These are phyloP conservation scores for Patellifolia procumbens DNA, from an alignment of 179 eudicot species.

Conservation along the genomic window DNA sequence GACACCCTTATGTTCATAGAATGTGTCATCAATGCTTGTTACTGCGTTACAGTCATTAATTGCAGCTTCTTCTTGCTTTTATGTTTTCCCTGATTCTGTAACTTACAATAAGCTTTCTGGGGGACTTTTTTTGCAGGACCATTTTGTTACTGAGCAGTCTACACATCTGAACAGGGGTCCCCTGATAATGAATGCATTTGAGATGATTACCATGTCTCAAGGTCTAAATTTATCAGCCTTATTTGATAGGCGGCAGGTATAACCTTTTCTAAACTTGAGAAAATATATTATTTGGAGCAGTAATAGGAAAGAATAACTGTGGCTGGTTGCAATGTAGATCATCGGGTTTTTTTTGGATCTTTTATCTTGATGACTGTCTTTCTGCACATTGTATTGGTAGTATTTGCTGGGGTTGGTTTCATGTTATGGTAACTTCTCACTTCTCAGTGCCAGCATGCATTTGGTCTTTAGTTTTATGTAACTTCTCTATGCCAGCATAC, in stretches of 20 bases:
- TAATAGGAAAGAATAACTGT: not conserved
- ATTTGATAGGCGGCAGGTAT: constrained; percentile 95
- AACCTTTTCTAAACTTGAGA: not conserved
- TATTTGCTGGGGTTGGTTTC: not conserved
- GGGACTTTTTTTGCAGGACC: constrained; percentile 57
- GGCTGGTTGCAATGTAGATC: not conserved
- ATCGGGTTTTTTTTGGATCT: not conserved
- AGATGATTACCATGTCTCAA: constrained; percentile 96
- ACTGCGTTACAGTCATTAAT: not conserved
- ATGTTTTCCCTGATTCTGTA: not conserved
- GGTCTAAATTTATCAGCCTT: constrained; percentile 91
- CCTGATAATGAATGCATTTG: constrained; percentile 94
- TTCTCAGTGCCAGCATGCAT: not conserved
- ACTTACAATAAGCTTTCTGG: not conserved
- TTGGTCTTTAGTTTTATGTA: not conserved
- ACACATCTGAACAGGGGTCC: constrained; percentile 54
- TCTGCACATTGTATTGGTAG: not conserved
- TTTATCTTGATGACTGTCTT: not conserved
- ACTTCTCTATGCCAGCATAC: too few species aligned
- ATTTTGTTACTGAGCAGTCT: constrained; percentile 73
- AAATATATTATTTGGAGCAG: not conserved
- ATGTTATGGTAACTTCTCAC: not conserved
- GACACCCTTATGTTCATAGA: not conserved
- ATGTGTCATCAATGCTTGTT: not conserved
- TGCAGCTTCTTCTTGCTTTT: not conserved